Evolutionary conservation across 2,329 filamentous ascomycete species (phyloP).

Genomic region (Alternaria dauci): DNA sequence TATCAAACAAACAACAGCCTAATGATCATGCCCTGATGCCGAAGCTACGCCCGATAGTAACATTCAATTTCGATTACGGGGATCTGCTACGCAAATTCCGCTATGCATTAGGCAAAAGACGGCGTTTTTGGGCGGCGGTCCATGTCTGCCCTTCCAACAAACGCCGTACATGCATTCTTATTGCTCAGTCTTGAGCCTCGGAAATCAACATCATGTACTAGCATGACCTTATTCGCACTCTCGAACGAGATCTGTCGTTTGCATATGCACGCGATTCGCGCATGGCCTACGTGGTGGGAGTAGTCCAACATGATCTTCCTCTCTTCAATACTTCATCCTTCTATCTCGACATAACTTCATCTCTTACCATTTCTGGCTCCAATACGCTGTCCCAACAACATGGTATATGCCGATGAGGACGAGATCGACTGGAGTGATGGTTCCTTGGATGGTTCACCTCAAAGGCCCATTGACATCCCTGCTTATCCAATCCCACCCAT

Average conservation of each 20-base stretch:
- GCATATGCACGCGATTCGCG: background rate
- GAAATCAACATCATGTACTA: background rate
- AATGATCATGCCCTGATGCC: background rate
- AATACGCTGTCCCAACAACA: background rate
- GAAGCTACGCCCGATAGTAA: background rate
- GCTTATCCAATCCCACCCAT: background rate
- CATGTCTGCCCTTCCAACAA: constrained; percentile 14
- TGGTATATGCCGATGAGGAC: constrained; percentile 30
- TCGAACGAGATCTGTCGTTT: background rate
- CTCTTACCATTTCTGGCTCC: background rate
- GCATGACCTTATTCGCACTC: background rate
- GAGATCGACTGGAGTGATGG: constrained; percentile 40
- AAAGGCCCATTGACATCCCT: background rate
- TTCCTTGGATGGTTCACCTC: constrained; percentile 14
- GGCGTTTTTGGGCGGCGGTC: constrained; percentile 4
- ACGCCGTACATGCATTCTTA: constrained; percentile 18
- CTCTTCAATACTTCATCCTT: background rate
- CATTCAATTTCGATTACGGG: background rate
- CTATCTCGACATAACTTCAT: background rate
- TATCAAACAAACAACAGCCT: background rate
- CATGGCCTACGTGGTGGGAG: background rate
- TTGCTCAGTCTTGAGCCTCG: constrained; percentile 9
- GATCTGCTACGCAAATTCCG: background rate
- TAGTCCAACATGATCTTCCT: background rate
- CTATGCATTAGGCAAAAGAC: background rate